phyloP scores from a whole-genome alignment of 2,329 filamentous ascomycete genomes.

The Biscogniauxia marginata region DNA sequence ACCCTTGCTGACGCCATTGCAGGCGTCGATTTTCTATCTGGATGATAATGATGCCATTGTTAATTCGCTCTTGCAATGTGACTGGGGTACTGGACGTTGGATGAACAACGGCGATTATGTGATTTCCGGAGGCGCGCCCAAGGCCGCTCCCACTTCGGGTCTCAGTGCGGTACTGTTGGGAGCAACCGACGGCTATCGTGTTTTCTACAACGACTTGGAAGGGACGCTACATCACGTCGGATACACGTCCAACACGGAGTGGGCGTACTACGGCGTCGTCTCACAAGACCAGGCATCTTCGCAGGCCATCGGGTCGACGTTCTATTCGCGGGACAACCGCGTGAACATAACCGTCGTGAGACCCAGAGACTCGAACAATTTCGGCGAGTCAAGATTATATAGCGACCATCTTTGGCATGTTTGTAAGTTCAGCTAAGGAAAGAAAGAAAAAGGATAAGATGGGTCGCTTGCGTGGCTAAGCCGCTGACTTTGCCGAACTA shows the following conservation, averaged over 20 bases:
- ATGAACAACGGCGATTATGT: conserved; percentile 29
- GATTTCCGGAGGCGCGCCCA: conserved; percentile 27
- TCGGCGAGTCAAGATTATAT: conserved; percentile 32
- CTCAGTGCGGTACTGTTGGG: conserved; percentile 35
- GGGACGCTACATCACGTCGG: conserved; percentile 32
- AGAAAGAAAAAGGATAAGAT: neutral
- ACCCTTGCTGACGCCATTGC: conserved; percentile 16
- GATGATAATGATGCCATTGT: conserved; percentile 28
- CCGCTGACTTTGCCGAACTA: neutral
- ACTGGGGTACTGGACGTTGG: conserved; percentile 36
- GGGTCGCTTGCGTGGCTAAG: neutral
- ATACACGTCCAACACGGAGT: conserved; percentile 30
- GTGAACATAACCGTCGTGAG: conserved; percentile 36
- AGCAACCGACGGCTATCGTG: conserved; percentile 33
- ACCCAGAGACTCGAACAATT: conserved; percentile 32
- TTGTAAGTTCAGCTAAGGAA: conserved; percentile 23
- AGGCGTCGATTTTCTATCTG: conserved; percentile 40
- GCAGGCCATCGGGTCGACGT: conserved; percentile 32
- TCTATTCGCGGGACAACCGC: conserved; percentile 15
- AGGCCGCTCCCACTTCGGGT: conserved; percentile 30
- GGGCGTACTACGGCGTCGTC: conserved; percentile 33
- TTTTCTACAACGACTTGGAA: conserved; percentile 38
- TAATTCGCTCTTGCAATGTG: conserved; percentile 35
- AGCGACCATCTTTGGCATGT: conserved; percentile 33
- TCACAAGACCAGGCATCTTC: conserved; percentile 29